These are phyloP conservation scores for Fusarium denticulatum DNA, from an alignment of 2,329 filamentous ascomycete genomes.

Conservation along the genomic window DNA sequence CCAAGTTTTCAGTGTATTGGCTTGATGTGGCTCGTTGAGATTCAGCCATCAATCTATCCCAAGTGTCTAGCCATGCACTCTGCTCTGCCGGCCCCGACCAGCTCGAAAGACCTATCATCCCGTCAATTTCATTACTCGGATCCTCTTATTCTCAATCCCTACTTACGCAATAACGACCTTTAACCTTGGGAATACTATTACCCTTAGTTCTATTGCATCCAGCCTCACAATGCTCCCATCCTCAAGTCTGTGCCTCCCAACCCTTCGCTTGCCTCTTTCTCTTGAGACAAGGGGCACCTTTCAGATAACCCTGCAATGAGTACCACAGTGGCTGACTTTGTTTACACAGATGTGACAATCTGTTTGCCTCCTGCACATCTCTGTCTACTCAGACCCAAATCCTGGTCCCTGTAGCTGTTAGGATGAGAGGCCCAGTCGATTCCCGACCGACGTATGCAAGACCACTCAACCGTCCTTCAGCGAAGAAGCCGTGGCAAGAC, in stretches of 20 bases:
- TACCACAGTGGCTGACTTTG: rapidly evolving
- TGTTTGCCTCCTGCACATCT: rapidly evolving
- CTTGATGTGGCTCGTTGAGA: neutral
- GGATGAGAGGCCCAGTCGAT: neutral
- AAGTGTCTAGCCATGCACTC: neutral
- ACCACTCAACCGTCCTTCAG: neutral
- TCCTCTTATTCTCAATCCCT: rapidly evolving
- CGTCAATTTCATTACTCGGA: too few relatives aligned
- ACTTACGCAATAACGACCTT: rapidly evolving
- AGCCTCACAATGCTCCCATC: too few relatives aligned
- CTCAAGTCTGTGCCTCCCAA: too few relatives aligned
- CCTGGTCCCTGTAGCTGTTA: rapidly evolving
- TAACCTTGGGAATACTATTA: rapidly evolving
- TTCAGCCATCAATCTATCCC: neutral
- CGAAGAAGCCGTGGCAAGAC: neutral
- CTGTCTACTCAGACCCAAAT: too few relatives aligned
- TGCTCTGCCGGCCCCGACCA: rapidly evolving
- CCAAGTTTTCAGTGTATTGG: too few relatives aligned
- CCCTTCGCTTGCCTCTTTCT: too few relatives aligned
- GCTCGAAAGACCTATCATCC: neutral
- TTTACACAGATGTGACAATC: too few relatives aligned
- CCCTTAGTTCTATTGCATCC: too few relatives aligned
- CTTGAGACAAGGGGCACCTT: neutral
- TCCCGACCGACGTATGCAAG: rapidly evolving
- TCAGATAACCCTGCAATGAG: rapidly evolving